A percentile compares a stretch with the other conserved stretches of the same genome.
Evolutionary conservation across 2,329 filamentous ascomycete species (phyloP).

Genomic region (Epicoccum sorghinum): DNA sequence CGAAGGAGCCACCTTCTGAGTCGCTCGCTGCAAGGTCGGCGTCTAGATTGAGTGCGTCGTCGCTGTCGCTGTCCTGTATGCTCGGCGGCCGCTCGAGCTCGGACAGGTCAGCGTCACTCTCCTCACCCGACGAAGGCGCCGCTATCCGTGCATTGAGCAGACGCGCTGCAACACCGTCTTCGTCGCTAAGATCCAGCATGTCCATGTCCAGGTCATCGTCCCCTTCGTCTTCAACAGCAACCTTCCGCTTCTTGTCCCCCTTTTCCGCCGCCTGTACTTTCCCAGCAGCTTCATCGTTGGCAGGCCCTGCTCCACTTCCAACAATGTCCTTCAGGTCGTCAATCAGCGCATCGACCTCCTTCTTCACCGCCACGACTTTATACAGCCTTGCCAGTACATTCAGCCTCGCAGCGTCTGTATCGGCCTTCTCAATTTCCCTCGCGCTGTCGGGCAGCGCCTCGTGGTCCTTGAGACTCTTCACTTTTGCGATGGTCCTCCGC

Average conservation of each 20-base stretch:
- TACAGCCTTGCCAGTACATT: conserved; percentile 66
- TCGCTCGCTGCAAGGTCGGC: conserved; percentile 27
- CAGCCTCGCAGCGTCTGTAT: conserved; percentile 54
- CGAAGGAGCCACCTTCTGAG: conserved; percentile 9
- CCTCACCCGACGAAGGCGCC: conserved; percentile 44
- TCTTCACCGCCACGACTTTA: conserved; percentile 64
- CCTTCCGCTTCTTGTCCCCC: conserved; percentile 26
- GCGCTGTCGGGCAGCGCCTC: conserved; percentile 53
- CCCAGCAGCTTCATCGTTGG: not conserved
- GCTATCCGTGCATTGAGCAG: conserved; percentile 50
- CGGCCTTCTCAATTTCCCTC: conserved; percentile 46
- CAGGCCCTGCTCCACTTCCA: conserved; percentile 11
- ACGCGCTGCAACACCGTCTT: conserved; percentile 39
- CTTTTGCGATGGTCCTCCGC: conserved; percentile 62
- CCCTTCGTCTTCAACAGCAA: not conserved
- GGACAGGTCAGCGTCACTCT: conserved; percentile 37
- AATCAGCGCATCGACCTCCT: conserved; percentile 56
- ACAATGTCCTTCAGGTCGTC: conserved; percentile 51
- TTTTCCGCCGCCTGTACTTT: conserved; percentile 19
- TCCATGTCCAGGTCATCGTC: conserved; percentile 23
- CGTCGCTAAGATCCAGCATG: conserved; percentile 35
- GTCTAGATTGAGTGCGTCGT: conserved; percentile 22
- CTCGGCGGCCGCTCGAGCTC: conserved; percentile 41
- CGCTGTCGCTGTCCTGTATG: conserved; percentile 35
- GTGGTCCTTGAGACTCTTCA: conserved; percentile 62